A percentile compares a stretch with the other conserved stretches of the same genome.
These are phyloP conservation scores for Camelina laxa DNA, from an alignment of 345 rosid genomes.

Conservation along the genomic window DNA sequence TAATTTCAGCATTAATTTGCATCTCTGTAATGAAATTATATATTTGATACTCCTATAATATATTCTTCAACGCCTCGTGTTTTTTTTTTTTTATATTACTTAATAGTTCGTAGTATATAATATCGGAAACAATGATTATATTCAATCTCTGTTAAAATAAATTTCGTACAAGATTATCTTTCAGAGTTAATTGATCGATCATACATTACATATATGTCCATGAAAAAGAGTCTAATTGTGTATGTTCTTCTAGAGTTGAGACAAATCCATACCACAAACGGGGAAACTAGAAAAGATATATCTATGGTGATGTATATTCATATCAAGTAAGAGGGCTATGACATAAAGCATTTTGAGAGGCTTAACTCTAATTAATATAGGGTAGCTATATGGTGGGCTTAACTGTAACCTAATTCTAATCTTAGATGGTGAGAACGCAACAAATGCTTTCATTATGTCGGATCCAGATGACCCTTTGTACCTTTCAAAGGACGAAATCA, in stretches of 20 bases:
- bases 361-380: too few species aligned
- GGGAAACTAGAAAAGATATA: too few species aligned
- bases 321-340: not conserved
- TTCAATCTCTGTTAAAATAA: not conserved
- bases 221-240: not conserved
- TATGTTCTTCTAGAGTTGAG: too few species aligned
- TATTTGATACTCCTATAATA: not conserved
- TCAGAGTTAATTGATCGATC: not conserved
- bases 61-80: not conserved
- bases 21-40: not conserved
- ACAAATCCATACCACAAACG: too few species aligned
- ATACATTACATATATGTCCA: not conserved
- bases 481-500: not conserved
- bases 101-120: not conserved
- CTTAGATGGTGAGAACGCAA: too few species aligned
- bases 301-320: too few species aligned
- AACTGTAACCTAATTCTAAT: too few species aligned
- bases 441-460: too few species aligned
- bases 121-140: not conserved
- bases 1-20: not conserved
- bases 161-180: too few species aligned
- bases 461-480: too few species aligned
- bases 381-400: too few species aligned
- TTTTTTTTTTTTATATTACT: not conserved
- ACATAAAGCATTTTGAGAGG: too few species aligned